Base-by-base conservation (phyloP, 306 rosid genomes). In the Quercus cerris region DNA sequence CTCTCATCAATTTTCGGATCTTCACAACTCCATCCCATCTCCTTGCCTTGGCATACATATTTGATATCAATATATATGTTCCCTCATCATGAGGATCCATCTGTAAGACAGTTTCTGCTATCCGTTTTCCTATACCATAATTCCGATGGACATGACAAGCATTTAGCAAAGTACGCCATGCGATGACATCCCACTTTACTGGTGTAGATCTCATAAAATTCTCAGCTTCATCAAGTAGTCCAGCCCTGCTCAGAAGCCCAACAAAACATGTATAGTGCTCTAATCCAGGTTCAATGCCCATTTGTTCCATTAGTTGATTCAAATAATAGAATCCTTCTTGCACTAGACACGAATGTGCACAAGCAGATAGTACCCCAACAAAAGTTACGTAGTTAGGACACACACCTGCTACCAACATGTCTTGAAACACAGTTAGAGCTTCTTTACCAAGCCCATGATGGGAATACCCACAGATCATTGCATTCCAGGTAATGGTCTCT, bases 381-480 rank as follows among this genome's bases (percentile, higher is more conserved):
- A 89, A 91, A 33, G 94, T 89, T 55, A 89, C 70, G 33, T 75
- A 74, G 73, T 83, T 83, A 30, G 92, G 97, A 82, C 70, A n/a
- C 67, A 76, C 86, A 78, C 89, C 86, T 6, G 75, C 52, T 56
- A 74, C 74, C 66, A 85, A 30, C 94, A 89, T 89, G 81, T 81
- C 83, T 56, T 83, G 85, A 78, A 89, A 91, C 84, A 86, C 81
- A 35, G 70, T 56, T 13, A 89, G 82, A 67, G 92, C 97, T 83
- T 91, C 88, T 81, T 80, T 86, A 56, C 91, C 92, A 63, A 91
- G 91, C 74, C 90, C 94, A 38, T 88, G 90, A 77, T 91, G 92
- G 74, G 97, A 86, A 71, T 82, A 88, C 41, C 94, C 94, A 38
- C 88, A 83, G 80, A 91, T 82, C 88, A 91, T 86, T 56, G 86